Percentiles rank a stretch among this genome's conserved stretches.
Evolutionary conservation across 169 alveolate species (phyloP).

Genomic region (Pseudocohnilembus persalinus): DNA sequence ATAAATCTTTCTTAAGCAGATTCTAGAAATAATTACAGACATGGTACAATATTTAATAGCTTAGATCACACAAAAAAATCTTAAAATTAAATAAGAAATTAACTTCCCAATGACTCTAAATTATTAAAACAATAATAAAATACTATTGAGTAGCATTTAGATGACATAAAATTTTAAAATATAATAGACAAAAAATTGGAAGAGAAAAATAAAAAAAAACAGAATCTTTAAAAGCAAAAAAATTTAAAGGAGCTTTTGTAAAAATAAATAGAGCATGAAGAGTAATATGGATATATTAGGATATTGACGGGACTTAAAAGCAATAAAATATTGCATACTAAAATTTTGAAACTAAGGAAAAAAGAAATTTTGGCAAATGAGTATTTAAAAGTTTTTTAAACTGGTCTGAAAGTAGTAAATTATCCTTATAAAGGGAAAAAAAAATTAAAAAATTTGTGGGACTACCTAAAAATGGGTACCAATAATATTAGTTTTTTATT

Average conservation of each 20-base stretch:
- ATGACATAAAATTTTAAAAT: no score
- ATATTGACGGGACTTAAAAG: neutral
- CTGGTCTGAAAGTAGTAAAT: slow-evolving; percentile 8
- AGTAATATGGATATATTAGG: neutral
- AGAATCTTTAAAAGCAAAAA: neutral
- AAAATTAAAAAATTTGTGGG: slow-evolving; percentile 20
- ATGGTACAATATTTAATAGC: no score
- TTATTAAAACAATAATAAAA: no score
- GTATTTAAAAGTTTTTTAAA: slow-evolving; percentile 6
- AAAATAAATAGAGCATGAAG: neutral
- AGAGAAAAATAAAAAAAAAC: neutral
- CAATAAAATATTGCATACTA: neutral
- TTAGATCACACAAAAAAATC: no score
- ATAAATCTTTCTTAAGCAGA: no score
- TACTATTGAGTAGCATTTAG: neutral
- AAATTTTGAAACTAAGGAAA: neutral
- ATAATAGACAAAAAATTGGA: neutral
- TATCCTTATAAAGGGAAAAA: neutral
- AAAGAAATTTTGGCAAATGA: slow-evolving; percentile 1
- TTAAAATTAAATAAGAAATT: no score
- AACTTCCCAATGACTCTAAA: neutral
- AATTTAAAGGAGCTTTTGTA: neutral
- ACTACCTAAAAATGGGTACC: slow-evolving; percentile 6
- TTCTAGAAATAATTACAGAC: no score
- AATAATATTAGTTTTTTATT: no score